phyloP scores from a whole-genome alignment of 495 filamentous ascomycete species.

The Extremus antarcticus region DNA sequence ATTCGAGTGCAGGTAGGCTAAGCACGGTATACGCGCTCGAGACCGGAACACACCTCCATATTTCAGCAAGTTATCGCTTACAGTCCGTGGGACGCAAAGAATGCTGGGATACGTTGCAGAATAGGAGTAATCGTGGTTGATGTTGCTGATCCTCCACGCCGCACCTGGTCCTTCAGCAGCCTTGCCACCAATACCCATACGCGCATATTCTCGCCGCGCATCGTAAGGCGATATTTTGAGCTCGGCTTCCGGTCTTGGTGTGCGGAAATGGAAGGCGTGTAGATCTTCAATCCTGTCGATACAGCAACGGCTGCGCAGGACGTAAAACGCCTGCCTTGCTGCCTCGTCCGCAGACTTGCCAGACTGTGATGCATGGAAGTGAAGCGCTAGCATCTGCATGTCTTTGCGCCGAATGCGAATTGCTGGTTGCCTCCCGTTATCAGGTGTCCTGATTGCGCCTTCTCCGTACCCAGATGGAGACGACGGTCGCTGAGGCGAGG shows the following conservation, averaged over 20 bases:
- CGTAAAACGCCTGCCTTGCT: constrained; percentile 65
- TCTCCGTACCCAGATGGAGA: constrained; percentile 38
- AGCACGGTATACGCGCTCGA: constrained; percentile 69
- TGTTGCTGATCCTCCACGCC: constrained; percentile 82
- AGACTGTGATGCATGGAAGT: constrained; percentile 45
- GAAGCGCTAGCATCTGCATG: constrained; percentile 86
- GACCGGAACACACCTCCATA: constrained; percentile 88
- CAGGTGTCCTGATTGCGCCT: background rate
- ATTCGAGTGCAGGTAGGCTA: constrained; percentile 93
- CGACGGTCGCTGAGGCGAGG: constrained; percentile 38
- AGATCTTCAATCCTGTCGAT: constrained; percentile 78
- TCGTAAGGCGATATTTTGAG: constrained; percentile 80
- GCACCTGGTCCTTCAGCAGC: constrained; percentile 41
- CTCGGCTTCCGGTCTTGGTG: constrained; percentile 63
- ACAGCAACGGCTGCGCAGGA: constrained; percentile 41
- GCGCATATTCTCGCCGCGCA: constrained; percentile 63
- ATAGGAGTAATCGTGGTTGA: constrained; percentile 58
- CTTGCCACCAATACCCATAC: constrained; percentile 73
- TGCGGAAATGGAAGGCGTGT: constrained; percentile 77
- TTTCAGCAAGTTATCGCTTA: constrained; percentile 93
- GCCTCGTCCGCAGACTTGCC: constrained; percentile 74
- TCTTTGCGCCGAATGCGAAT: constrained; percentile 85
- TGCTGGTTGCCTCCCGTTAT: constrained; percentile 57
- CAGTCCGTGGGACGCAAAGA: constrained; percentile 69
- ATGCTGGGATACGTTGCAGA: constrained; percentile 90